Percentiles rank a stretch among this genome's conserved stretches.
Conservation (phyloP, 352 stramenopile genomes). For the Detonula confervacea region DNA sequence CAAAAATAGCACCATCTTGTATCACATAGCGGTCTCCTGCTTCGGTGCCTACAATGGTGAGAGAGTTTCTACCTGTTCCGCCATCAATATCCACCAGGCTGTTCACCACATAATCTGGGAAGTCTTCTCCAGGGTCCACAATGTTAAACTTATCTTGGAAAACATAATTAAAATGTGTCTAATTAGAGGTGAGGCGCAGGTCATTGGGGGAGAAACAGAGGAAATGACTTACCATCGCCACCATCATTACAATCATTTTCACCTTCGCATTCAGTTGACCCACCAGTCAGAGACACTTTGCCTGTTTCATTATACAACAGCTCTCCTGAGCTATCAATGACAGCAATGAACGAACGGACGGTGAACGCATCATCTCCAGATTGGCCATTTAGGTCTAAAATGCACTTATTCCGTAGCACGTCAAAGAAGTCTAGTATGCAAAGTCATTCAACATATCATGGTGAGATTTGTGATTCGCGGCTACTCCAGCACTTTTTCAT, state of each 20-base stretch:
- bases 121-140: not conserved
- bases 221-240: not conserved
- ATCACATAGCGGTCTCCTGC: conserved; percentile 52
- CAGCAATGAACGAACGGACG: conserved; percentile 47
- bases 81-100: conserved; percentile 57
- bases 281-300: not conserved
- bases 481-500: no score
- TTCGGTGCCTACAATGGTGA: conserved; percentile 50
- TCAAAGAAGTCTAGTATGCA: conserved; percentile 50
- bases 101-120: conserved; percentile 48
- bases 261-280: not conserved
- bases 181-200: no score
- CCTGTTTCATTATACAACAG: not conserved
- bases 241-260: not conserved
- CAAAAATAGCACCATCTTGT: conserved; percentile 47
- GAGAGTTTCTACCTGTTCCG: conserved; percentile 39
- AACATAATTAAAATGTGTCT: no score
- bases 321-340: not conserved
- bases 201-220: not conserved
- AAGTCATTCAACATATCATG: no score
- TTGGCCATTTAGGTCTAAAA: conserved; percentile 61
- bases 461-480: no score
- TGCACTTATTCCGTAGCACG: conserved; percentile 50
- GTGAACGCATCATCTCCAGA: conserved; percentile 48
- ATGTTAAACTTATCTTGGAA: not conserved